Base-by-base conservation (phyloP, 1,284 basidiomycete genomes). In the Phaffia rhodozyma region DNA sequence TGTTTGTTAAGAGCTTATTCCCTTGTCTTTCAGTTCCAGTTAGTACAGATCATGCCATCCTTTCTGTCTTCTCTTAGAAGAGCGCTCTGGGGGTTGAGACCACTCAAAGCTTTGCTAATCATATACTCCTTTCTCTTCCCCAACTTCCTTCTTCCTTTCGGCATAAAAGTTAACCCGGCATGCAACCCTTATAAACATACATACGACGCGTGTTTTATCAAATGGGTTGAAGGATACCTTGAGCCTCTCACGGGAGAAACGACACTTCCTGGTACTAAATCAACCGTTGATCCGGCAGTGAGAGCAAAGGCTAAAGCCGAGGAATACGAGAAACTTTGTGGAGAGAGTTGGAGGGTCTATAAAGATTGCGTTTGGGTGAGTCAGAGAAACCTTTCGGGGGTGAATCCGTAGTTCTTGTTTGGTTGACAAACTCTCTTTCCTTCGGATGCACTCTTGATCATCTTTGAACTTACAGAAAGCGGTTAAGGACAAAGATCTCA, bases 191-290 rank as follows among this genome's bases (percentile, higher is more conserved):
- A 92, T 63, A 97, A 97, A 74, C 84, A 86, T 67, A 79, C 83
- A 66, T 97, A 96, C 74, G 92, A 97, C 75, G 78, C 86, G 0
- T 97, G 93, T 79, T 97, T 97, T 79, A 94, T 96, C 72, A 83
- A 86, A 7, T 97, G 92, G 93, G 92, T 97, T 71, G 90, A 92
- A 73, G 89, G 89, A 27, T 97, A 96, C 73, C 83, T 97, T 43
- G 86, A 90, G 71, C 89, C 89, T 11, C 34, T 55, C 29, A 49
- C 58, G 47, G 58, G 65, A 43, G 38, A 43, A 43, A 43, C 30
- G 60, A 60, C 55, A 67, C 69, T 60, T 62, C 60, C 55, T 32
- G 55, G 55, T 34, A 7, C 34, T 53, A 66, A 58, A 48, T 51
- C 61, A 6, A 47, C 48, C 34, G 21, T 50, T 47, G 58, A 68